phyloP scores from a whole-genome alignment of 225 moss, liverwort and hornwort genomes.

The Pseudisothecium myosuroides region DNA sequence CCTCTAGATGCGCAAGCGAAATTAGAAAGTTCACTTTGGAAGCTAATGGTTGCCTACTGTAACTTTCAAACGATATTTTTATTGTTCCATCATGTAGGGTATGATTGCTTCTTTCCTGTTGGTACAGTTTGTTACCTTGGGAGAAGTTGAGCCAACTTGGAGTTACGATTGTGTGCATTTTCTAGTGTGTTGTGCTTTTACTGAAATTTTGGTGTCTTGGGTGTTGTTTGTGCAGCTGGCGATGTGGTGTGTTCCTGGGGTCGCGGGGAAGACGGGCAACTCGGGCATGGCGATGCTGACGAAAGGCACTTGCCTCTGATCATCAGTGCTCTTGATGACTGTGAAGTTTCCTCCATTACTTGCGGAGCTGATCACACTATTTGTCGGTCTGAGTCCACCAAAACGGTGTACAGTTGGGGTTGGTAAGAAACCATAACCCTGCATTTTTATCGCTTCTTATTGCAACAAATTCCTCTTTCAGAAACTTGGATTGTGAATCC shows the following conservation, averaged over 20 bases:
- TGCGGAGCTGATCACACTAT: conserved; percentile 55
- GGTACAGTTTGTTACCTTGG: neutral
- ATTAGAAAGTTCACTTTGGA: neutral
- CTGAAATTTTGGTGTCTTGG: neutral
- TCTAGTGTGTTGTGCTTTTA: neutral
- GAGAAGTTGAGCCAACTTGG: neutral
- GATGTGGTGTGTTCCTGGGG: conserved; percentile 50
- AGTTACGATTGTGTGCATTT: neutral
- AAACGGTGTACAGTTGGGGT: conserved; percentile 56
- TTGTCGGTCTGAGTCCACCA: conserved; percentile 26
- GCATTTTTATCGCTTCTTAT: neutral
- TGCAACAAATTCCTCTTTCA: neutral
- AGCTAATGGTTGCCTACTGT: neutral
- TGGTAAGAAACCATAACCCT: conserved; percentile 17
- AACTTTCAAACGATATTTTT: neutral
- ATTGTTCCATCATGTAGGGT: neutral
- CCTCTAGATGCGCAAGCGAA: neutral
- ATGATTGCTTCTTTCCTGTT: neutral
- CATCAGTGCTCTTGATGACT: conserved; percentile 27
- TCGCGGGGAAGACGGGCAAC: conserved; percentile 61
- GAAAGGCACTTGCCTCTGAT: conserved; percentile 36
- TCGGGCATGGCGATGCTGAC: conserved; percentile 52
- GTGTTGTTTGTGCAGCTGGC: conserved; percentile 27
- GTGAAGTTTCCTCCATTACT: conserved; percentile 36
- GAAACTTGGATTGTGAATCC: neutral